A percentile compares a stretch with the other conserved stretches of the same genome.
Evolutionary conservation across 805 yeast species (phyloP).

Genomic region (Kluyveromyces starmeri): DNA sequence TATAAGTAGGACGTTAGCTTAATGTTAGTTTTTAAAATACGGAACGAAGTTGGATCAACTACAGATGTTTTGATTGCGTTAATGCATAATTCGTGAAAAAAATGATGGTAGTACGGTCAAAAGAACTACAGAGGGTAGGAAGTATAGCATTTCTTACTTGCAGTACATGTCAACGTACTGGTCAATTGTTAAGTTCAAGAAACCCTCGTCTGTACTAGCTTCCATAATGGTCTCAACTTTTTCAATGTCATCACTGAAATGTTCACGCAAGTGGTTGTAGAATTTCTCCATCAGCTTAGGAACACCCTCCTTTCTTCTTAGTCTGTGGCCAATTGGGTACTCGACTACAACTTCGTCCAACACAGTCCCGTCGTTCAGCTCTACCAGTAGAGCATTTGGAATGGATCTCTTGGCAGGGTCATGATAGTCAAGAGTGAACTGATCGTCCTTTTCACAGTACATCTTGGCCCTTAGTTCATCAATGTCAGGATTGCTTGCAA

Average conservation of each 20-base stretch:
- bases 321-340: conserved; percentile 51
- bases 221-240: conserved; percentile 34
- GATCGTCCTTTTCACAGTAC: conserved; percentile 42
- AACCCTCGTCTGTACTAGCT: conserved; percentile 26
- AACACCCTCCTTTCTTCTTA: conserved; percentile 51
- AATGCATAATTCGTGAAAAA: too few species aligned
- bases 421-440: conserved; percentile 44
- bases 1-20: too few species aligned
- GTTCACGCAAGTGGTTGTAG: conserved; percentile 40
- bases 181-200: conserved; percentile 38
- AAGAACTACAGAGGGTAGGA: too few species aligned
- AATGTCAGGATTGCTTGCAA: conserved; percentile 44
- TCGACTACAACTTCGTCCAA: conserved; percentile 45
- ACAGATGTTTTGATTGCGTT: too few species aligned
- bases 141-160: too few species aligned
- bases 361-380: conserved; percentile 44
- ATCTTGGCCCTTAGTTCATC: conserved; percentile 46
- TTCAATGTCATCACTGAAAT: conserved; percentile 29
- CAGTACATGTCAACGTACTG: conserved; percentile 38
- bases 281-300: conserved; percentile 45
- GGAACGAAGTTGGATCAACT: too few species aligned
- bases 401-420: conserved; percentile 50
- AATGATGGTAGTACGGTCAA: too few species aligned
- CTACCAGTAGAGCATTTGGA: conserved; percentile 45
- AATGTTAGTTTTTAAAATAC: too few species aligned